Conservation (phyloP, 1,139 yeast species). For the Pichia sp. region DNA sequence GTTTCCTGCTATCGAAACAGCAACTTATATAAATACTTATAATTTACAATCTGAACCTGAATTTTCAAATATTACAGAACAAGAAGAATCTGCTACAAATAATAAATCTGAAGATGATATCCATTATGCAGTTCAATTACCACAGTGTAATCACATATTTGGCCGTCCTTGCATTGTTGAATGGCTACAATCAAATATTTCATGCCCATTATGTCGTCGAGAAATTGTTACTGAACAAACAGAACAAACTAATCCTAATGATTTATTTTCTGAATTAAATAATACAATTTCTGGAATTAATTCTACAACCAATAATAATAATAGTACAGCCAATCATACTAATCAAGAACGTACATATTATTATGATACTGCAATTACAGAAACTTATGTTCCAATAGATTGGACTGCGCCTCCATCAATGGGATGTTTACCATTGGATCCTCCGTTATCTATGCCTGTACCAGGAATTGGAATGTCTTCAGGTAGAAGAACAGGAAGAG, state of each 20-base stretch:
- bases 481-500: conserved; percentile 25
- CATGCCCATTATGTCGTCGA: conserved; percentile 31
- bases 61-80: not conserved
- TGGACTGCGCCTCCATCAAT: conserved; percentile 25
- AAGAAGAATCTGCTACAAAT: too few relatives aligned
- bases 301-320: not conserved
- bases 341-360: conserved; percentile 3
- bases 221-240: conserved; percentile 22
- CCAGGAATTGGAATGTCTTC: conserved; percentile 23
- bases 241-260: not conserved
- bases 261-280: too few relatives aligned
- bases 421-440: conserved; percentile 22
- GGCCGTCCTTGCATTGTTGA: conserved; percentile 30
- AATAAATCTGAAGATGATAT: not conserved
- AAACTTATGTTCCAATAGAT: conserved; percentile 26
- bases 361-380: conserved; percentile 27
- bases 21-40: conserved; percentile 9
- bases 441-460: conserved; percentile 26
- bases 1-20: conserved; percentile 25
- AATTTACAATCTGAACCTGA: not conserved
- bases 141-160: conserved; percentile 28
- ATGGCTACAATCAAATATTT: conserved; percentile 26
- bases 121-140: conserved; percentile 27
- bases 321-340: conserved; percentile 5
- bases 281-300: too few relatives aligned